A percentile compares a stretch with the other conserved stretches of the same genome.
These are phyloP conservation scores for Leucaena leucocephala DNA, from an alignment of 306 rosid species.

Conservation along the genomic window DNA sequence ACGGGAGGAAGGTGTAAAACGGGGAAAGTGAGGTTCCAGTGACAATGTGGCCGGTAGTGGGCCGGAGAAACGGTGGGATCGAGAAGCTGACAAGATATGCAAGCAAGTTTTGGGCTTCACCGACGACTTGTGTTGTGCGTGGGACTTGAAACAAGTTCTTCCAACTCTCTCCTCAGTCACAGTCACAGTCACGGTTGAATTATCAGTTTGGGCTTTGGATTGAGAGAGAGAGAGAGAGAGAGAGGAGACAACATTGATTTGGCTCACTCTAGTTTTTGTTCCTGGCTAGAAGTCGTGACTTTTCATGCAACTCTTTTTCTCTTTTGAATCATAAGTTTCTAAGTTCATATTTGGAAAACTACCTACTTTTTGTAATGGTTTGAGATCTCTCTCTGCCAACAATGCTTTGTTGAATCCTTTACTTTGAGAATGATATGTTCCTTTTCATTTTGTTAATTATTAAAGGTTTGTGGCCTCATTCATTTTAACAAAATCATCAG, in stretches of 20 bases:
- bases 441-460: too few species aligned
- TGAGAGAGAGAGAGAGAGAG: neutral
- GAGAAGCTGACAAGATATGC: constrained; percentile 25
- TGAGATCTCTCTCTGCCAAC: neutral
- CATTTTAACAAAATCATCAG: too few species aligned
- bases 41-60: neutral
- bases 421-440: neutral
- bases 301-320: neutral
- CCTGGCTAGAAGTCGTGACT: neutral
- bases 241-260: neutral
- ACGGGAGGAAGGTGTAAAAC: constrained; percentile 30
- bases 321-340: neutral
- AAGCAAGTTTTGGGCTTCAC: constrained; percentile 31
- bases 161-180: neutral
- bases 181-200: constrained; percentile 34
- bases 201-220: constrained; percentile 27
- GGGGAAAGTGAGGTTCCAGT: neutral
- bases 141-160: constrained; percentile 44
- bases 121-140: constrained; percentile 47
- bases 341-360: neutral
- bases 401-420: neutral
- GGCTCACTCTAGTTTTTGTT: neutral
- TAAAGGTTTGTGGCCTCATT: neutral
- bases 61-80: constrained; percentile 23
- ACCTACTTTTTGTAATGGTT: neutral